phyloP scores from a whole-genome alignment of 1,139 yeast species.

The Yamadazyma epiphylla region DNA sequence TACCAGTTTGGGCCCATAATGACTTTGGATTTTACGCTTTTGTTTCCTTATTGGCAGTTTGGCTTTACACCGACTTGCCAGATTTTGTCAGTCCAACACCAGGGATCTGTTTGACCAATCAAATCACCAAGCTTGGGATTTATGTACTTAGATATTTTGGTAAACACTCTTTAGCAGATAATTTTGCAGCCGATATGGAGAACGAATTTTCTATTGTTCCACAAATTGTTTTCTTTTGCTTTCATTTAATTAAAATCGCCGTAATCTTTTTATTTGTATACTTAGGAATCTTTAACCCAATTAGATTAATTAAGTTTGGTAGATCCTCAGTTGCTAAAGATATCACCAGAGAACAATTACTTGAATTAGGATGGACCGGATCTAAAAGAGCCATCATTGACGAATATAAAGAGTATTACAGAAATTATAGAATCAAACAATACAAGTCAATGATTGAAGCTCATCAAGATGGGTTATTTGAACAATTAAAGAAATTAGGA shows the following conservation, averaged over 20 bases:
- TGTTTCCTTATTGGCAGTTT: slow-evolving; percentile 45
- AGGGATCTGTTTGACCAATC: slow-evolving; percentile 77
- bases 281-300: slow-evolving; percentile 78
- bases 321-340: slow-evolving; percentile 28
- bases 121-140: slow-evolving; percentile 29
- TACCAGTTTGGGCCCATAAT: slow-evolving; percentile 75
- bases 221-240: slow-evolving; percentile 64
- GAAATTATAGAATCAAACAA: slow-evolving; percentile 59
- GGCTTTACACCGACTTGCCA: slow-evolving; percentile 94
- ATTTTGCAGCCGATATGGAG: slow-evolving; percentile 46
- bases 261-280: slow-evolving; percentile 57
- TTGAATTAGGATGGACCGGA: slow-evolving; percentile 89
- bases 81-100: slow-evolving; percentile 89
- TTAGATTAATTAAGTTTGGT: slow-evolving; percentile 24
- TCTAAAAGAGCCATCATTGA: slow-evolving; percentile 68
- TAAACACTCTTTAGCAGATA: slow-evolving; percentile 34
- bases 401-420: slow-evolving; percentile 69
- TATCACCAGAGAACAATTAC: slow-evolving; percentile 53
- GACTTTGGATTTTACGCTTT: slow-evolving; percentile 44
- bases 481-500: slow-evolving; percentile 58
- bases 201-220: slow-evolving; percentile 40
- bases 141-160: slow-evolving; percentile 30
- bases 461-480: slow-evolving; percentile 67
- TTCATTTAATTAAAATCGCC: slow-evolving; percentile 63
- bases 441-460: slow-evolving; percentile 81